These are phyloP conservation scores for Thielaviopsis ethacetica DNA, from an alignment of 2,329 filamentous ascomycete genomes.

Conservation along the genomic window DNA sequence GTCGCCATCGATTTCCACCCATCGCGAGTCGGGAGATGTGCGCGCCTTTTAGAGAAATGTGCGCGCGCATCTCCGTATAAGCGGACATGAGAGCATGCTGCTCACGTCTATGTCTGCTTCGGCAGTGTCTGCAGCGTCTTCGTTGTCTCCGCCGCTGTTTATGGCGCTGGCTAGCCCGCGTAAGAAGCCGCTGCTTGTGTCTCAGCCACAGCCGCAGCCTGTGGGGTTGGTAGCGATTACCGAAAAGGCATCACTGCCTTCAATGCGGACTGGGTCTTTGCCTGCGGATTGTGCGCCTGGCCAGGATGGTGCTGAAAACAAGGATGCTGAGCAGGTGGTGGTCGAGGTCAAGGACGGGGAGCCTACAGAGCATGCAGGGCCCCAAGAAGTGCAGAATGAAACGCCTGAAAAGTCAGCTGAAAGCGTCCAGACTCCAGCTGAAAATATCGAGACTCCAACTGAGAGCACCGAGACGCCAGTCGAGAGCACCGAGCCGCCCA, in stretches of 20 bases:
- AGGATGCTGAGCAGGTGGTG: too few species aligned
- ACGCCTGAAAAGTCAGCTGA: background rate
- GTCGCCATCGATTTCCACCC: slow-evolving; percentile 1
- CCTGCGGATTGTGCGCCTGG: background rate
- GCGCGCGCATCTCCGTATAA: slow-evolving; percentile 10
- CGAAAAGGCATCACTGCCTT: background rate
- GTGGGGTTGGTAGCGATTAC: background rate
- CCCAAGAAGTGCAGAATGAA: background rate
- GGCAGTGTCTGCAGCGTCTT: background rate
- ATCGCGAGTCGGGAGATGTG: slow-evolving; percentile 9
- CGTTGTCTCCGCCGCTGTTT: background rate
- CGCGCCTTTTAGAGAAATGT: slow-evolving; percentile 13
- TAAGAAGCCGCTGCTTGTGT: background rate
- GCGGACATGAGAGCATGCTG: slow-evolving; percentile 1
- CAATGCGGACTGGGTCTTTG: background rate
- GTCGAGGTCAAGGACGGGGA: background rate
- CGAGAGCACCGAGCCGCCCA: background rate
- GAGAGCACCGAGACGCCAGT: background rate
- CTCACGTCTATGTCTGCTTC: background rate
- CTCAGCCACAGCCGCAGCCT: background rate
- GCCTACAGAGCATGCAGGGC: background rate
- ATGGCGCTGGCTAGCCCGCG: background rate
- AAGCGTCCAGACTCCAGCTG: background rate
- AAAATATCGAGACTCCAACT: background rate
- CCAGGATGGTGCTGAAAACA: too few species aligned